A percentile compares a stretch with the other conserved stretches of the same genome.
These are phyloP conservation scores for Silene coronaria DNA, from an alignment of 179 eudicot species.

Conservation along the genomic window DNA sequence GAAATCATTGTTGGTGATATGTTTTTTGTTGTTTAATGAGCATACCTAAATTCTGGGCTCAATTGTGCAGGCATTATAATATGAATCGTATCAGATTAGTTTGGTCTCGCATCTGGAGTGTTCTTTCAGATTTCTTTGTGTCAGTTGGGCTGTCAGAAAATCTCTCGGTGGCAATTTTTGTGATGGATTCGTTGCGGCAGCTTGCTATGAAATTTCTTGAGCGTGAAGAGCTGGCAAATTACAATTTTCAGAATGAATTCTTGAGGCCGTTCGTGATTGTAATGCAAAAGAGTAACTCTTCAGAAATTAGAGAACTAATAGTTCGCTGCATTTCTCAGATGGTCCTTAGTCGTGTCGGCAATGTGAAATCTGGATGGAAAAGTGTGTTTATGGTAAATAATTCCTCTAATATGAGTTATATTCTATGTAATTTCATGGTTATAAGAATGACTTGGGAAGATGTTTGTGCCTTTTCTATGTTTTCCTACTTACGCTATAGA, in stretches of 20 bases:
- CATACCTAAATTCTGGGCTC: slow-evolving; percentile 5
- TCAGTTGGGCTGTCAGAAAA: slow-evolving; percentile 95
- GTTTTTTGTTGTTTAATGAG: not conserved
- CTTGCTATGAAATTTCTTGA: slow-evolving; percentile 96
- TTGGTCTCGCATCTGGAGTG: slow-evolving; percentile 99
- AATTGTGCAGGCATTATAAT: slow-evolving; percentile 91
- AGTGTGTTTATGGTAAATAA: slow-evolving; percentile 81
- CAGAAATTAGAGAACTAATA: slow-evolving; percentile 88
- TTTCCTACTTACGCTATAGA: slow-evolving; percentile 7
- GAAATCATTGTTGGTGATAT: not conserved
- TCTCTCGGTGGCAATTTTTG: slow-evolving; percentile 96
- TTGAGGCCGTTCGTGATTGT: slow-evolving; percentile 92
- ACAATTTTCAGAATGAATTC: slow-evolving; percentile 95
- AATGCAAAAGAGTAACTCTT: slow-evolving; percentile 82
- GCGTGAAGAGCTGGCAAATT: slow-evolving; percentile 96
- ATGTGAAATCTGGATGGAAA: slow-evolving; percentile 99
- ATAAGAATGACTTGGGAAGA: not conserved
- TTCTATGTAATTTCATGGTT: not conserved
- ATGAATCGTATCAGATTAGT: slow-evolving; percentile 96
- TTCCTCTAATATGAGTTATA: not conserved
- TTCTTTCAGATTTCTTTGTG: slow-evolving; percentile 95
- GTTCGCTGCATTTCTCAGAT: slow-evolving; percentile 97
- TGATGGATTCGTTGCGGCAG: slow-evolving; percentile 96
- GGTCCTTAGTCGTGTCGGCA: slow-evolving; percentile 90
- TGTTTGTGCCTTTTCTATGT: not conserved